Base-by-base conservation (phyloP, 257 asterid species). In the Anisodus tanguticus region DNA sequence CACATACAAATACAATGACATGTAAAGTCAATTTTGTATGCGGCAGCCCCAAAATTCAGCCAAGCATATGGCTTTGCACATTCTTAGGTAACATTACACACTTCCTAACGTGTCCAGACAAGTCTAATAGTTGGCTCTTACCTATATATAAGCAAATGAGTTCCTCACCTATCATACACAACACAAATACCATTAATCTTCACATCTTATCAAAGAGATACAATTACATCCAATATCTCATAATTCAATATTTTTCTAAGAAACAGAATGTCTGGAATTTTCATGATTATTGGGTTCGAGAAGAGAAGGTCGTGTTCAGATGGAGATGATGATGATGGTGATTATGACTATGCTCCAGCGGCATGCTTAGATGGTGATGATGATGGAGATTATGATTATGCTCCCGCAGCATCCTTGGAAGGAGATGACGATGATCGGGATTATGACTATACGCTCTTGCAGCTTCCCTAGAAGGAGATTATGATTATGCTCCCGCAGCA, bases 401-500 rank as follows among this genome's bases (percentile, higher is more conserved):
- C 9, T 5, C 8, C 63, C 3, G 10, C 66, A 17, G 31, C 31
- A 59, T 59, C 26, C 66, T 17, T n/a, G 6, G 66, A 59, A 7
- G 10, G 11, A 47, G 78, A 82, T 16, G 79, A 63, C 5, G 77
- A 58, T 10, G 35, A 58, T 39, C 54, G 54, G 4, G 79, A 55
- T n/a, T 47, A 49, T 37, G 85, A 64, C 45, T 82, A 66, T 16
- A 22, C 0, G 67, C 79, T 41, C 82, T 77, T 26, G 67, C n/a
- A 39, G 26, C 78, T 6, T 39, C 70, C 59, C 9, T 55, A 26
- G 51, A 64, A 16, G 43, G 47, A 15, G 81, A 57, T 49, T 83
- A 55, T 39, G 85, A 69, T 6, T 70, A 69, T 11, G 71, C 85
- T 5, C 81, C 81, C 0, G 71, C 85, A 3, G 85, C 85, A 41